Evolutionary conservation across 495 filamentous ascomycete species (phyloP).

Genomic region (Hypoxylon rickii): DNA sequence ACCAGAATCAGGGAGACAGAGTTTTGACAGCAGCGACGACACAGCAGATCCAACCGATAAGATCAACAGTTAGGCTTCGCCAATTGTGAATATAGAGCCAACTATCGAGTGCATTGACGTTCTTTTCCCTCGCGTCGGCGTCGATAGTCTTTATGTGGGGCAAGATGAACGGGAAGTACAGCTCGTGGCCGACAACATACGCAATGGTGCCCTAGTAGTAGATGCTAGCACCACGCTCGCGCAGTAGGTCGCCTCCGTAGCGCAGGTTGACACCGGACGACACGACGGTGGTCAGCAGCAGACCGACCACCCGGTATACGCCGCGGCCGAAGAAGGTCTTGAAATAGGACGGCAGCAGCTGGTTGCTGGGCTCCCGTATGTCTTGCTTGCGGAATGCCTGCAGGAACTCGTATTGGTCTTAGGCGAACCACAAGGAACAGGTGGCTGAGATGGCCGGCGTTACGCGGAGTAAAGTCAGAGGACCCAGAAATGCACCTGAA

Average conservation of each 20-base stretch:
- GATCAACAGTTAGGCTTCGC: constrained; percentile 7
- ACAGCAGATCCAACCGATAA: constrained; percentile 17
- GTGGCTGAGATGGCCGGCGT: constrained; percentile 7
- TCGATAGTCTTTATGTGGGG: constrained; percentile 2
- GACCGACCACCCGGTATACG: constrained; percentile 1
- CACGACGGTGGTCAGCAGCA: background rate
- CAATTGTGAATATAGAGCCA: constrained; percentile 8
- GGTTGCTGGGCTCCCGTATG: constrained; percentile 2
- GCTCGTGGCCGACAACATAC: constrained; percentile 9
- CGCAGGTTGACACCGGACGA: constrained; percentile 1
- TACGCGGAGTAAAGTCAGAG: background rate
- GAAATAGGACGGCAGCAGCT: constrained; percentile 17
- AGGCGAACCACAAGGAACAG: constrained; percentile 6
- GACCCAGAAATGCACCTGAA: background rate
- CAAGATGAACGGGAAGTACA: constrained; percentile 3
- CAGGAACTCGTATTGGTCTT: constrained; percentile 13
- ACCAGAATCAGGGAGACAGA: too few relatives aligned
- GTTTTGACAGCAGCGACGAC: constrained; percentile 9
- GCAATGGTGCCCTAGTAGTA: constrained; percentile 1
- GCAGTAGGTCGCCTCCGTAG: background rate
- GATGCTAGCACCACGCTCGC: background rate
- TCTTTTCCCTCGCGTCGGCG: constrained; percentile 7
- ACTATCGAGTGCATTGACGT: background rate
- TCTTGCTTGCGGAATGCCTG: constrained; percentile 3
- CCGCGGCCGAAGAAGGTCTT: constrained; percentile 5